Evolutionary conservation across 2,329 filamentous ascomycete genomes (phyloP).

Genomic region (Diatrype stigma): DNA sequence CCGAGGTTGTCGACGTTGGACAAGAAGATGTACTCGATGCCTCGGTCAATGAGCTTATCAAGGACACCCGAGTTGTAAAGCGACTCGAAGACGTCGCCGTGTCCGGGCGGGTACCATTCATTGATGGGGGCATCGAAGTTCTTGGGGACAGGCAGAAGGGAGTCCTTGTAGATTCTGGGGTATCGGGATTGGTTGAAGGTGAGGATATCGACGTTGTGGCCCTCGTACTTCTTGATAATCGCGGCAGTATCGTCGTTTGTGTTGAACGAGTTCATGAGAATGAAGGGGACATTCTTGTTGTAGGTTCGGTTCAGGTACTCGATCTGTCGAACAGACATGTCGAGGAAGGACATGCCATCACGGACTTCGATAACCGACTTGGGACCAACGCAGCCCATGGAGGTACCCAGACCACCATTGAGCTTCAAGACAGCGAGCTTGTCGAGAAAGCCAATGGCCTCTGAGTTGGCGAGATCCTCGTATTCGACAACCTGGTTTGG

Average conservation of each 20-base stretch:
- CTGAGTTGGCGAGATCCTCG: conserved; percentile 79
- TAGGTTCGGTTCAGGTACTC: conserved; percentile 99
- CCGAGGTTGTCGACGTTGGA: conserved; percentile 99
- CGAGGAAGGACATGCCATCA: conserved; percentile 99
- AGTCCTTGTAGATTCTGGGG: conserved; percentile 97
- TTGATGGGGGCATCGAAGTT: conserved; percentile 78
- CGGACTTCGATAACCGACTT: conserved; percentile 99
- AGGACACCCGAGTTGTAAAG: conserved; percentile 98
- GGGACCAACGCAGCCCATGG: conserved; percentile 98
- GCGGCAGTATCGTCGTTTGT: conserved; percentile 95
- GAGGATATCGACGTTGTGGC: conserved; percentile 98
- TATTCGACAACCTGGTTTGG: conserved; percentile 94
- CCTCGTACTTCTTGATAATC: conserved; percentile 99
- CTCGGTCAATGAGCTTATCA: conserved; percentile 90
- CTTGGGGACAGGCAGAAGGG: conserved; percentile 92
- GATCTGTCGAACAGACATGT: conserved; percentile 97
- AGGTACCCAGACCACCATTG: conserved; percentile 98
- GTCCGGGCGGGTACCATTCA: conserved; percentile 98
- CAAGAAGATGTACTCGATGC: conserved; percentile 96
- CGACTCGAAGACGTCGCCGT: conserved; percentile 99
- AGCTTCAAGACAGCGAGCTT: conserved; percentile 99
- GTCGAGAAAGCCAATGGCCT: conserved; percentile 90
- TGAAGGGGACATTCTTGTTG: conserved; percentile 93
- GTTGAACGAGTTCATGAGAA: conserved; percentile 99
- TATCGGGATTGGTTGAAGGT: conserved; percentile 99